These are phyloP conservation scores for Begonia loranthoides DNA, from an alignment of 306 rosid genomes.

Conservation along the genomic window DNA sequence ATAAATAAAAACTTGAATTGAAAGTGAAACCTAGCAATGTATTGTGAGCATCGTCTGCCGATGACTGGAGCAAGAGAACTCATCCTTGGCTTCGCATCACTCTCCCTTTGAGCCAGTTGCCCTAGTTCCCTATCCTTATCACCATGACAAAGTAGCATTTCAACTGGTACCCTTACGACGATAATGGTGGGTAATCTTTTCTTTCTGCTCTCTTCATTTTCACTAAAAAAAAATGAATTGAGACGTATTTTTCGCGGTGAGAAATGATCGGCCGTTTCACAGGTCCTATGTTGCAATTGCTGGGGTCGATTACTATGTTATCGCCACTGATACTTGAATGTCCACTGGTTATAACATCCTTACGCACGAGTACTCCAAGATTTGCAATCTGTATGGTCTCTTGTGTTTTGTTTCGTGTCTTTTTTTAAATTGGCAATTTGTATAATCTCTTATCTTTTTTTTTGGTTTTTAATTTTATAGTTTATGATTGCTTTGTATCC, in stretches of 20 bases:
- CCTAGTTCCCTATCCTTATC: slow-evolving; percentile 10
- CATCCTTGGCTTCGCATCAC: too few relatives aligned
- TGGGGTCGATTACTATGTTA: slow-evolving; percentile 82
- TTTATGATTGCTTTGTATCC: too few relatives aligned
- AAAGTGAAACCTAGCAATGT: too few relatives aligned
- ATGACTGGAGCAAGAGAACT: too few relatives aligned
- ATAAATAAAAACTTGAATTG: too few relatives aligned
- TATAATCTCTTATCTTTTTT: too few relatives aligned
- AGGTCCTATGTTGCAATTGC: slow-evolving; percentile 93
- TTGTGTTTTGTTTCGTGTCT: too few relatives aligned
- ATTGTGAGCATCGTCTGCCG: too few relatives aligned
- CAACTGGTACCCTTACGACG: slow-evolving; percentile 91
- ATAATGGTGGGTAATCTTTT: slow-evolving; percentile 74
- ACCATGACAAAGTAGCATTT: slow-evolving; percentile 73
- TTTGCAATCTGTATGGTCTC: slow-evolving; percentile 65
- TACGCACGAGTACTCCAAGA: slow-evolving; percentile 87
- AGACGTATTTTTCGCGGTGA: too few relatives aligned
- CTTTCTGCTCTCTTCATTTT: neutral
- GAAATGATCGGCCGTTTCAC: slow-evolving; percentile 2
- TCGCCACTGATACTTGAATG: slow-evolving; percentile 91
- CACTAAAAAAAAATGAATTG: neutral
- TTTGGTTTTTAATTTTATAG: too few relatives aligned
- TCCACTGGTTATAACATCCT: slow-evolving; percentile 89
- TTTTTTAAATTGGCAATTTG: too few relatives aligned
- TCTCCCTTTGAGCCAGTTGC: too few relatives aligned